Evolutionary conservation across 2,329 filamentous ascomycete species (phyloP), one percentile per base, ranked within the genome.

Genomic region (Phialophora verrucosa): DNA sequence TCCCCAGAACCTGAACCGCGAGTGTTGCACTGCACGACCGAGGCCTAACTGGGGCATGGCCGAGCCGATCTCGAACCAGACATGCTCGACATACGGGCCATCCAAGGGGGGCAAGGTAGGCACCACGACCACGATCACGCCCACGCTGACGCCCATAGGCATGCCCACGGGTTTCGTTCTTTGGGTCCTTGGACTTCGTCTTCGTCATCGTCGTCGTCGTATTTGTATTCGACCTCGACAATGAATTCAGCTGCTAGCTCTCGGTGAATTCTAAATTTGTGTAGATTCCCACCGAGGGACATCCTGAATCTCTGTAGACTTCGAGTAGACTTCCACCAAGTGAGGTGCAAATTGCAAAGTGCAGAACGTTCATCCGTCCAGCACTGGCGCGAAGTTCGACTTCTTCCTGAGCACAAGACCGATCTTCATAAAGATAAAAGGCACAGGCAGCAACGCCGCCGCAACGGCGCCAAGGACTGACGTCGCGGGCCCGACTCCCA

Each of bases 361-460:
- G 7, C 32, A 38, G 56, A 35, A 23, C 7, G 12, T 38, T 62
- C 51, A 67, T 38, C 56, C 38, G 23, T 65, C 56, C 42, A 50
- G 42, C 23, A 68, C 66, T 11, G 78, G 78, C 5, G 79, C 79
- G 70, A 83, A 82, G 55, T 79, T 82, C 4, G 79, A 82, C 71
- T 74, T 79, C 68, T 74, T 78, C 62, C 82, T 74, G 58, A 84
- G 71, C 27, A 65, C 71, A 29, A 75, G 63, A 11, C 80, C 79
- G 65, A 79, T 81, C 44, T 74, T 77, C 77, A 82, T 81, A 67
- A 83, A 81, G 27, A 82, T 60, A 27, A 82, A 78, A 1, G 81
- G 81, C n/a, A 82, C 78, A 0, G 80, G 80, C 50, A 83, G 54
- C 10, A 77, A 74, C 6, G 78, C 59, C 10, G 75, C 75, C 38